These are phyloP conservation scores for Kluyveromyces aestuarii DNA, from an alignment of 805 yeast genomes.

Conservation along the genomic window DNA sequence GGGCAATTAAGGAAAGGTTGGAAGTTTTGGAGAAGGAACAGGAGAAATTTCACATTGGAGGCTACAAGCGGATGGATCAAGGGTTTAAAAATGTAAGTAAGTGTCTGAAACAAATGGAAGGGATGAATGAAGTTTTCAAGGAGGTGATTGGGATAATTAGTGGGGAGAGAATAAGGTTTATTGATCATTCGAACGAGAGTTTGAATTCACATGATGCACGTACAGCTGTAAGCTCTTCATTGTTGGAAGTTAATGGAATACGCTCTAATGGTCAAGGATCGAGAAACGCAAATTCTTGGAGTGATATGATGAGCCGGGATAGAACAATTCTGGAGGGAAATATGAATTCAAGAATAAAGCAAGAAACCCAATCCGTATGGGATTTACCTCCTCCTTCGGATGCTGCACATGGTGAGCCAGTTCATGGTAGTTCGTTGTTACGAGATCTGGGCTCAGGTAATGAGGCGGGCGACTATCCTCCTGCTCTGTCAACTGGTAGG, in stretches of 20 bases:
- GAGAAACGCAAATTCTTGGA: not conserved
- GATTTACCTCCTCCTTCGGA: not conserved
- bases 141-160: constrained; percentile 22
- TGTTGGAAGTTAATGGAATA: not conserved
- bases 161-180: constrained; percentile 16
- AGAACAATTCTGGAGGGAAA: constrained; percentile 1
- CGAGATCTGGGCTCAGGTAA: not conserved
- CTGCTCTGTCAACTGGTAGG: not conserved
- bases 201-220: constrained; percentile 10
- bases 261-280: not conserved
- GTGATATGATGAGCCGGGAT: constrained; percentile 1
- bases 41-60: constrained; percentile 13
- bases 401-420: not conserved
- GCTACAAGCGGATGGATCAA: constrained; percentile 11
- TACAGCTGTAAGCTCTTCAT: not conserved
- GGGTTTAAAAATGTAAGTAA: constrained; percentile 13
- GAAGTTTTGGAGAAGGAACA: constrained; percentile 16
- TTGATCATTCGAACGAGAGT: constrained; percentile 17
- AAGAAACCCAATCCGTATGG: not conserved
- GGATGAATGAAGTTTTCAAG: constrained; percentile 17
- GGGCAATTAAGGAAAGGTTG: not conserved
- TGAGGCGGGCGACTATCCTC: not conserved
- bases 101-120: constrained; percentile 13
- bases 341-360: not conserved
- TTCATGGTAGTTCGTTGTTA: not conserved